phyloP scores from a whole-genome alignment of 208 protist species.

The Crithidia acanthocephali region DNA sequence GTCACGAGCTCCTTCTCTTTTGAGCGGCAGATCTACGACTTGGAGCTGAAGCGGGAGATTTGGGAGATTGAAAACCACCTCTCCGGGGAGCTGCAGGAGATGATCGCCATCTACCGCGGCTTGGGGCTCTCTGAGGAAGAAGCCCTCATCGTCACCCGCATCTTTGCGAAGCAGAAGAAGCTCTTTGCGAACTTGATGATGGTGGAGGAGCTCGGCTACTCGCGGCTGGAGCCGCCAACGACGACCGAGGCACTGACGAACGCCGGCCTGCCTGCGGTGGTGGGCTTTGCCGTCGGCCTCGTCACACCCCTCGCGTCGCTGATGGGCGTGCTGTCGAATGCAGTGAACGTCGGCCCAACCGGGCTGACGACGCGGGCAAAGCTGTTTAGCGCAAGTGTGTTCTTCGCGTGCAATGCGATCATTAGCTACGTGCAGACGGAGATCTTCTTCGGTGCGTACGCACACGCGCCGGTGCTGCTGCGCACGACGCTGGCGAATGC shows the following conservation, averaged over 20 bases:
- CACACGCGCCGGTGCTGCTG: constrained; percentile 34
- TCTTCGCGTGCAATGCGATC: constrained; percentile 31
- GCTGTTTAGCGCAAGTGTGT: constrained; percentile 28
- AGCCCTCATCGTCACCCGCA: constrained; percentile 79
- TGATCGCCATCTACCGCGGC: constrained; percentile 93
- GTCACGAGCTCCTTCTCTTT: constrained; percentile 52
- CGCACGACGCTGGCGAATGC: constrained; percentile 46
- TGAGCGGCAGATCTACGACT: constrained; percentile 79
- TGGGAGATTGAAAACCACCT: constrained; percentile 95
- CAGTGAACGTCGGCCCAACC: not conserved
- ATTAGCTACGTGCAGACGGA: constrained; percentile 67
- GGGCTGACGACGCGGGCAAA: constrained; percentile 14
- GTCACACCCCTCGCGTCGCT: constrained; percentile 33
- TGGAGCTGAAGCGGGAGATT: constrained; percentile 90
- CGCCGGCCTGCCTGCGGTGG: constrained; percentile 58
- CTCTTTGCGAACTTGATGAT: constrained; percentile 95
- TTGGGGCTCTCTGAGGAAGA: constrained; percentile 92
- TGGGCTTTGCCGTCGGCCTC: constrained; percentile 61
- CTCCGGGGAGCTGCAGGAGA: constrained; percentile 91
- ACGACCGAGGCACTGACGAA: constrained; percentile 60
- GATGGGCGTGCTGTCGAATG: constrained; percentile 7
- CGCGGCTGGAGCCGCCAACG: constrained; percentile 75
- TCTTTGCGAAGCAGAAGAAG: constrained; percentile 85
- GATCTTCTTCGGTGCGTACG: constrained; percentile 85
- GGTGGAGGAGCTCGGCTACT: constrained; percentile 95